Evolutionary conservation across 352 stramenopile genomes (phyloP), one percentile per base, ranked within the genome.

Genomic region (Hyaloperonospora brassicae): DNA sequence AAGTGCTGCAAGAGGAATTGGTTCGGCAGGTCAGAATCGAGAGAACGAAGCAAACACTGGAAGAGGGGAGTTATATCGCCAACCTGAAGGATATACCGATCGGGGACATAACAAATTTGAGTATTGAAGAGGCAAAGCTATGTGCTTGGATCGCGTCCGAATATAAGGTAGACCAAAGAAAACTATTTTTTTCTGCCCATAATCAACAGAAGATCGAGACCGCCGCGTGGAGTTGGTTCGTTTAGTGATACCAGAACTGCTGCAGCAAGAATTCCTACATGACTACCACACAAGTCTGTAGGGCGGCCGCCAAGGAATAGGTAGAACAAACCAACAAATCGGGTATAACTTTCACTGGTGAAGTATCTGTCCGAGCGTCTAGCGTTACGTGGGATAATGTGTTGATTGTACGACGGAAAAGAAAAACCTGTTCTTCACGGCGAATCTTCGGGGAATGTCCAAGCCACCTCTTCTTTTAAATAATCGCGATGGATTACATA

Each of bases 401-500:
- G 27, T 31, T 7, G 27, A 31, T 7, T 31, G 27, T 7, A 7
- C 3, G 7, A 31, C 1, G 27, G 40, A 13, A 57, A 50, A 35
- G 50, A 21, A 13, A 0, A 24, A 2, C 48, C 48, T 2, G 36
- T n/a, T 7, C 0, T 47, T 1, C 36, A 23, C 6, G 39, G 49
- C 0, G n/a, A 48, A 5, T 42, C 24, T 1, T 31, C 24, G 0
- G 25, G 39, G 0, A 48, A 55, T 22, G 10, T 55, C 0, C 8
- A 34, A 21, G n/a, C 39, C 0, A 48, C 39, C 0, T 47, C 41
- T 2, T 17, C 14, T 12, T 55, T 46, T 22, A 31, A 7, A 31
- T 8, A 8, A 31, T 31, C 3, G 7, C 27, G 7, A 31, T 31
- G 27, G 7, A 63, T 31, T 46, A 64, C 17, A 53, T 55, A 5